A percentile compares a stretch with the other conserved stretches of the same genome.
These are phyloP conservation scores for Chytriomyces confervae DNA, from an alignment of 192 early-diverging fungal species.

Conservation along the genomic window DNA sequence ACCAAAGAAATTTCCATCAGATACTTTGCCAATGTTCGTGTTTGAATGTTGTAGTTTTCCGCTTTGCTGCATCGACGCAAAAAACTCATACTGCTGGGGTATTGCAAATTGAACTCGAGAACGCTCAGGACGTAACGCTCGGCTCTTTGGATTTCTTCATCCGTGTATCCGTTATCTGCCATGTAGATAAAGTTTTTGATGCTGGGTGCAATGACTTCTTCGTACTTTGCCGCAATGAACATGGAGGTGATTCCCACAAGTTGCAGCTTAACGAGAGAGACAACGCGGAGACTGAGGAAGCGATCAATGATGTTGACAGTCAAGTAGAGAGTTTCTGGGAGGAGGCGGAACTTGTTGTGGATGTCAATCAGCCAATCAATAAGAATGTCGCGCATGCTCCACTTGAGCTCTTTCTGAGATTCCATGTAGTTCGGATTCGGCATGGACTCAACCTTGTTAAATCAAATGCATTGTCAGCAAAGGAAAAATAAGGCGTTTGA, in stretches of 20 bases:
- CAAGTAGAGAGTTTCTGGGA: slow-evolving; percentile 94
- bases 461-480: not conserved
- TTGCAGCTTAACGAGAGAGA: slow-evolving; percentile 86
- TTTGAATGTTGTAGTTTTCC: slow-evolving; percentile 88
- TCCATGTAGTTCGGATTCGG: slow-evolving; percentile 84
- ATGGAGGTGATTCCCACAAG: slow-evolving; percentile 89
- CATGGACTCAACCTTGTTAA: slow-evolving; percentile 62
- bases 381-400: slow-evolving; percentile 93
- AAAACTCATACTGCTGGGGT: slow-evolving; percentile 91
- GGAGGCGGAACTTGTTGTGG: slow-evolving; percentile 86
- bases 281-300: slow-evolving; percentile 85
- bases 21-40: slow-evolving; percentile 93
- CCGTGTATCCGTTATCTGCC: slow-evolving; percentile 74
- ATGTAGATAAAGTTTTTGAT: slow-evolving; percentile 86
- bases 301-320: slow-evolving; percentile 95
- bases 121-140: slow-evolving; percentile 91
- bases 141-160: slow-evolving; percentile 86
- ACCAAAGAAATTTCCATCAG: slow-evolving; percentile 92
- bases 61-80: slow-evolving; percentile 87
- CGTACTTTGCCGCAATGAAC: slow-evolving; percentile 94
- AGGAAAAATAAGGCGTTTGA: slow-evolving; percentile 10
- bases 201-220: slow-evolving; percentile 86
- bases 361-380: slow-evolving; percentile 96
- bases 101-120: slow-evolving; percentile 85
- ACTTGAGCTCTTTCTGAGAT: slow-evolving; percentile 81